A percentile compares a stretch with the other conserved stretches of the same genome.
Evolutionary conservation across 768 basidiomycete genomes (phyloP).

Genomic region (Daedalea quercina): DNA sequence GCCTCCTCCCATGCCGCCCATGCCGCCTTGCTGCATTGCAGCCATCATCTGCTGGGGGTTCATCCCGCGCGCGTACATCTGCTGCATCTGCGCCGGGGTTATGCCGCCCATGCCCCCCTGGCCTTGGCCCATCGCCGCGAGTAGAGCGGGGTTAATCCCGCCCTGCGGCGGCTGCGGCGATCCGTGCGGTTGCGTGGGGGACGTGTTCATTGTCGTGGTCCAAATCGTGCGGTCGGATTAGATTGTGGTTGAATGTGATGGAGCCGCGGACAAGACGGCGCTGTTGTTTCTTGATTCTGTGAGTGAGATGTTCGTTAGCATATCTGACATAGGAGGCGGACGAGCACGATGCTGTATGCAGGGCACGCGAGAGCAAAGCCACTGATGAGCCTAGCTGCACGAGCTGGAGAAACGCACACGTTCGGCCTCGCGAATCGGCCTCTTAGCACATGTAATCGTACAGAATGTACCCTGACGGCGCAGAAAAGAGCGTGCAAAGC

Average conservation of each 20-base stretch:
- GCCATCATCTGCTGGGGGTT: slow-evolving; percentile 10
- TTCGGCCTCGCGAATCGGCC: too few species aligned
- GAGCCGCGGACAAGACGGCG: not conserved
- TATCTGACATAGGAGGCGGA: too few species aligned
- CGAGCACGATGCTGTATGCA: too few species aligned
- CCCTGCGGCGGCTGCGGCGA: not conserved
- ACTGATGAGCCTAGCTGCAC: too few species aligned
- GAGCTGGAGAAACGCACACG: too few species aligned
- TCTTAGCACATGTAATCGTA: too few species aligned
- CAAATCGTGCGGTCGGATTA: not conserved
- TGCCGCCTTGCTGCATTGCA: slow-evolving; percentile 6
- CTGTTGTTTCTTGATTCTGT: not conserved
- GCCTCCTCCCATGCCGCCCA: not conserved
- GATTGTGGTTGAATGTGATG: not conserved
- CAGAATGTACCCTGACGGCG: too few species aligned
- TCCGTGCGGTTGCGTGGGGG: not conserved
- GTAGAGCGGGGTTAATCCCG: slow-evolving; percentile 15
- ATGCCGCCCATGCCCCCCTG: not conserved
- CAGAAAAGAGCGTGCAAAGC: too few species aligned
- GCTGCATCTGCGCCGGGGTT: slow-evolving; percentile 13
- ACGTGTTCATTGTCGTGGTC: not conserved
- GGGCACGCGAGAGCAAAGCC: too few species aligned
- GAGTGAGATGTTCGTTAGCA: too few species aligned
- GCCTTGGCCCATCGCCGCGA: slow-evolving; percentile 7
- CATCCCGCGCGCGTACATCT: slow-evolving; percentile 15